A percentile compares a stretch with the other conserved stretches of the same genome.
These are phyloP conservation scores for Lignosus rhinocerotis DNA, from an alignment of 1,284 basidiomycete species.

Conservation along the genomic window DNA sequence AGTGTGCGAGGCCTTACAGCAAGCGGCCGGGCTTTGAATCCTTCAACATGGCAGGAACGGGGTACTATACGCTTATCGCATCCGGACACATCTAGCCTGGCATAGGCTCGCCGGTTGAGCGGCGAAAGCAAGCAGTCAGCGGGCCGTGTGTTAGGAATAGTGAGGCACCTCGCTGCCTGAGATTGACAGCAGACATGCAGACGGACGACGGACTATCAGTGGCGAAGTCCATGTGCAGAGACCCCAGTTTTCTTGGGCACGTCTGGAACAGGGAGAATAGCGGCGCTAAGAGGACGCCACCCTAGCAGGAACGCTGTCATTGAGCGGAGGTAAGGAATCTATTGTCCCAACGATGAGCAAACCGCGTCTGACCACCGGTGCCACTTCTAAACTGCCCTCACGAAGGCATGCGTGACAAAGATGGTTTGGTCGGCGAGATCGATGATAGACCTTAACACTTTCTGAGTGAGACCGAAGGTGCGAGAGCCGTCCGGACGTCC, in stretches of 20 bases:
- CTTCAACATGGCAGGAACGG: background rate
- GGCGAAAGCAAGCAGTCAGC: conserved; percentile 2
- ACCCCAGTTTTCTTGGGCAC: background rate
- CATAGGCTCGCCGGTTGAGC: conserved; percentile 2
- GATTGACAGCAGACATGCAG: background rate
- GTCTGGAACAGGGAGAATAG: background rate
- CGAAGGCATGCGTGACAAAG: background rate
- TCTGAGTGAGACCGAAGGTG: no score
- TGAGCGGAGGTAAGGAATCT: background rate
- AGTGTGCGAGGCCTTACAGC: background rate
- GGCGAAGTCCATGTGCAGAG: background rate
- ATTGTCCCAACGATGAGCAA: background rate
- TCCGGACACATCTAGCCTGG: background rate
- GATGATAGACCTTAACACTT: no score
- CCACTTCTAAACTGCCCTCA: background rate
- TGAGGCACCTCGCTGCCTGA: background rate
- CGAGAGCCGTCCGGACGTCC: no score
- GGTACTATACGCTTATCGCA: background rate
- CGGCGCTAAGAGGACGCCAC: background rate
- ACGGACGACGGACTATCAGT: background rate
- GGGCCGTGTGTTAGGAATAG: background rate
- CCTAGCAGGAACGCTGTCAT: background rate
- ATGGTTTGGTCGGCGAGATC: background rate
- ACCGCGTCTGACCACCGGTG: background rate
- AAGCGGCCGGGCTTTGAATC: background rate